These are phyloP conservation scores for Polygonum maritimum DNA, from an alignment of 148 eudicot species.

Conservation along the genomic window DNA sequence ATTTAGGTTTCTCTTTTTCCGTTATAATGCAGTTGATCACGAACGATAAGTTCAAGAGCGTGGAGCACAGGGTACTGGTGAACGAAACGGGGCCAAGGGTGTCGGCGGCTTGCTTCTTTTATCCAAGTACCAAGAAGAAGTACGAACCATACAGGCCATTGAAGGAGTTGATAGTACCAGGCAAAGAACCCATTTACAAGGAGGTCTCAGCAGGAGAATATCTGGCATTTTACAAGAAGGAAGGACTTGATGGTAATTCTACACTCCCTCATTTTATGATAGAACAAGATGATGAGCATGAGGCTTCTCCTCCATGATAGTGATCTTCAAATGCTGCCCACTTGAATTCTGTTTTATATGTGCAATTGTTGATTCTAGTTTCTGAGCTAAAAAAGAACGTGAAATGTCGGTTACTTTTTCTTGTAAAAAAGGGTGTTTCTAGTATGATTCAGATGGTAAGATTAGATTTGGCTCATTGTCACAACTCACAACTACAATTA, in stretches of 20 bases:
- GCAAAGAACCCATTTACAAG: constrained; percentile 25
- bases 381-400: not conserved
- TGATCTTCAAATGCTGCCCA: not conserved
- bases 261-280: constrained; percentile 15
- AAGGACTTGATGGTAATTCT: not conserved
- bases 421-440: not conserved
- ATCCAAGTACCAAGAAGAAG: constrained; percentile 24
- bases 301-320: not conserved
- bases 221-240: constrained; percentile 6
- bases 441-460: not conserved
- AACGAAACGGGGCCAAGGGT: constrained; percentile 10
- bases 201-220: constrained; percentile 27
- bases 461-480: not conserved
- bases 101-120: constrained; percentile 11
- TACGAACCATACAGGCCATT: constrained; percentile 23
- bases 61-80: constrained; percentile 13
- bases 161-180: constrained; percentile 28
- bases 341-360: not conserved
- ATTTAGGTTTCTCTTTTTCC: not conserved
- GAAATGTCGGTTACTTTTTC: not conserved
- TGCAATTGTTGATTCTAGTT: not conserved
- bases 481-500: no score
- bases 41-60: constrained; percentile 14
- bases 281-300: not conserved
- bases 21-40: constrained; percentile 9